Base-by-base conservation (phyloP, 495 filamentous ascomycete species). In the Wilcoxina mikolae region DNA sequence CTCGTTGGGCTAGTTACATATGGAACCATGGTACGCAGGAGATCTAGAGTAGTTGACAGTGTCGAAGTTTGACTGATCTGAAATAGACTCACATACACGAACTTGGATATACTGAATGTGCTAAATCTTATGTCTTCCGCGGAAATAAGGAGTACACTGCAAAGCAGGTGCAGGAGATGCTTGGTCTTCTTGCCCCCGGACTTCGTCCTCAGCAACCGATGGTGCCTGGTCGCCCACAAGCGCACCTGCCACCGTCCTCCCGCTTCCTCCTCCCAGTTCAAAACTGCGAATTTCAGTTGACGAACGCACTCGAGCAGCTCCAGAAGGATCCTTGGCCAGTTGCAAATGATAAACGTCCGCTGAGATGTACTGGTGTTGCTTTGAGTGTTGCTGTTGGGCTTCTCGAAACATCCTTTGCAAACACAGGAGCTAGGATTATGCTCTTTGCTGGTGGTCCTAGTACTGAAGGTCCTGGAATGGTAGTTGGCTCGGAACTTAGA, bases 291-390 rank as follows among this genome's bases (percentile, higher is more conserved):
- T 94, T 94, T 70, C 93, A 99, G 70, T 82, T 99, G 57, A 96
- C 93, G 47, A 96, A 93, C 66, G 85, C 88, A 44, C 78, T 99
- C 48, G 93, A 99, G 73, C 85, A 95, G 69, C 72, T 99, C 53
- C 93, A 96, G 71, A 94, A 85, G 68, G 93, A 99, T 61, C 93
- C 93, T 2, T 99, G 93, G 93, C 93, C 90, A 10, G 89, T 95
- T 23, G 82, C 90, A 9, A 95, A 87, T 60, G 93, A 99, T 65
- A 85, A 84, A 71, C 84, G 93, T 62, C 81, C 85, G 53, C 73
- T 95, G 53, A 81, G 93, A 65, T 99, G 93, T 71, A 95, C 91
- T 49, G 93, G 93, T 60, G 89, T 95, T 33, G 93, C 93, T 26
- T 75, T 99, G 31, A 93, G 88, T 61, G 93, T 99, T 57, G 93